phyloP scores from a whole-genome alignment of 2,329 filamentous ascomycete genomes.

The Westerdykella ornata region DNA sequence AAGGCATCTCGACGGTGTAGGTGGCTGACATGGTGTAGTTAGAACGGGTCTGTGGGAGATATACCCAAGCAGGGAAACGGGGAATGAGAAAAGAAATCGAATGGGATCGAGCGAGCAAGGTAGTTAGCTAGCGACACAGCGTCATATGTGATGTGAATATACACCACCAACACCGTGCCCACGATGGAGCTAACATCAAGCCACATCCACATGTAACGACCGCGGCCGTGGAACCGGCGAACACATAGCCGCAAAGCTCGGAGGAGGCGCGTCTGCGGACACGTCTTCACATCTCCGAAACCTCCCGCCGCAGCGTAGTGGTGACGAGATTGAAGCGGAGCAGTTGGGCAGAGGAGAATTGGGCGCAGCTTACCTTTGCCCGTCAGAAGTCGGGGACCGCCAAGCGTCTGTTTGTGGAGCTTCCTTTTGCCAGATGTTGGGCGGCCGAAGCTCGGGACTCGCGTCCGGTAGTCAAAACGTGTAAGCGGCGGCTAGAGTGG shows the following conservation, averaged over 20 bases:
- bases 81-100: constrained; percentile 2
- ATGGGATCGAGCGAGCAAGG: constrained; percentile 4
- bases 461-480: background rate
- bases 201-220: no score
- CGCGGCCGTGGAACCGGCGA: constrained; percentile 11
- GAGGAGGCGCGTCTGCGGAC: no score
- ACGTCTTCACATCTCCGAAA: constrained; percentile 6
- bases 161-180: background rate
- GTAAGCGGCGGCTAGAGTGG: no score
- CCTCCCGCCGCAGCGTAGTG: constrained; percentile 4
- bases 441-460: background rate
- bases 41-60: constrained; percentile 1
- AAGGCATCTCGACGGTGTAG: constrained; percentile 26
- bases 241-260: background rate
- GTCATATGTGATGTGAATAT: background rate
- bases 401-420: background rate
- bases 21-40: constrained; percentile 23
- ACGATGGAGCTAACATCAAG: background rate
- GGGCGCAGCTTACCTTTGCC: constrained; percentile 5
- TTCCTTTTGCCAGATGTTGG: background rate
- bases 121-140: constrained; percentile 5
- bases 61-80: background rate
- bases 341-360: background rate
- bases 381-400: background rate
- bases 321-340: constrained; percentile 3